Percentiles rank a stretch among this genome's conserved stretches.
Evolutionary conservation across 169 alveolate species (phyloP).

Genomic region (Plasmodium reichenowi): DNA sequence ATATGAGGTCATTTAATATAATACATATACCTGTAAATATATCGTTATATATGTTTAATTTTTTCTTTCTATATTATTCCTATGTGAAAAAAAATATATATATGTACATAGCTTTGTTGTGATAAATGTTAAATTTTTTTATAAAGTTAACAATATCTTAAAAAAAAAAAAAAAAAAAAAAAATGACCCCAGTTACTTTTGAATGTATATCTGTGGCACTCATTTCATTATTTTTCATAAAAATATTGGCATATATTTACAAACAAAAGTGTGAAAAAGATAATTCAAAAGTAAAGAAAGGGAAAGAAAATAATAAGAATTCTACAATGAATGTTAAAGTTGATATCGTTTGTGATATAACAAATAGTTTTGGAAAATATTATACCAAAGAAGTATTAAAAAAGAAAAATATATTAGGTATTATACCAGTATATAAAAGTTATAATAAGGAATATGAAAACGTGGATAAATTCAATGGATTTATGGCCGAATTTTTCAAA

Average conservation of each 20-base stretch:
- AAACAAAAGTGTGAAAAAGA: conserved; percentile 34
- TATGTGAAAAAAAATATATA: no score
- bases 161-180: conserved; percentile 6
- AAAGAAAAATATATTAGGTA: conserved; percentile 56
- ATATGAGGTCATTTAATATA: no score
- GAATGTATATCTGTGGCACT: conserved; percentile 47
- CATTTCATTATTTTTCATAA: conserved; percentile 44
- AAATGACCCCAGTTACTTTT: conserved; percentile 21
- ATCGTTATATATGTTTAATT: no score
- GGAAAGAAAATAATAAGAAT: conserved; percentile 1
- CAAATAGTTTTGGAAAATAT: conserved; percentile 72
- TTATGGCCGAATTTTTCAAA: conserved; percentile 59
- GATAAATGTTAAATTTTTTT: neutral
- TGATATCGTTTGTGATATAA: conserved; percentile 64
- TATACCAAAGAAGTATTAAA: conserved; percentile 39
- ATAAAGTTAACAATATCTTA: neutral
- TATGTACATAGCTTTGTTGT: neutral
- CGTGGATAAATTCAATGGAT: conserved; percentile 29
- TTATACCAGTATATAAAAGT: conserved; percentile 67
- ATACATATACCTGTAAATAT: no score
- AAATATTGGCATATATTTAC: conserved; percentile 29
- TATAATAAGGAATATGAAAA: conserved; percentile 65
- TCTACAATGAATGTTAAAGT: conserved; percentile 19
- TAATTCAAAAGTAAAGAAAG: neutral
- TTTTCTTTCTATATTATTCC: no score